Conservation (phyloP, 208 protist species). For the Wallacemonas collosoma region DNA sequence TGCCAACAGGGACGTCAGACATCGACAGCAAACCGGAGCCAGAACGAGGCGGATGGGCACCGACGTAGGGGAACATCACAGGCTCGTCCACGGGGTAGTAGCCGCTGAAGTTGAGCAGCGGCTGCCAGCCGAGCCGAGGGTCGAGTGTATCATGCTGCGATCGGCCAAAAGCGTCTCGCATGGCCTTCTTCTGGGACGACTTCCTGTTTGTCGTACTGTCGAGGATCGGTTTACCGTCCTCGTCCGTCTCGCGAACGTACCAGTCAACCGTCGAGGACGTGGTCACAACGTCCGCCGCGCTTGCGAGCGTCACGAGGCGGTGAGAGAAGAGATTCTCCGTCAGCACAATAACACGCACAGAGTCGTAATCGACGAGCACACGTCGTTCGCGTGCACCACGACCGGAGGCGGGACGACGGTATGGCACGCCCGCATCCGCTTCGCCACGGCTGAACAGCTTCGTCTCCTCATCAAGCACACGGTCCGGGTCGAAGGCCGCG, state of each 20-base stretch:
- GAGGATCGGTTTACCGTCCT: neutral
- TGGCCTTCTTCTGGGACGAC: neutral
- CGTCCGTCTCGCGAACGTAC: constrained; percentile 33
- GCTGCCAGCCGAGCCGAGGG: constrained; percentile 18
- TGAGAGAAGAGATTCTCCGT: constrained; percentile 72
- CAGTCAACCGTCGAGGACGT: constrained; percentile 76
- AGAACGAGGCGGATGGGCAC: constrained; percentile 29
- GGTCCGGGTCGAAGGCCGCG: no score
- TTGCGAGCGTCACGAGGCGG: constrained; percentile 75
- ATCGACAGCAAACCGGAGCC: constrained; percentile 50
- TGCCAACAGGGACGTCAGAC: constrained; percentile 60
- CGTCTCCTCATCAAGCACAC: neutral
- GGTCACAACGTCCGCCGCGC: constrained; percentile 50
- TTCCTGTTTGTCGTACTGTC: neutral
- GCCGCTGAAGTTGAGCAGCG: constrained; percentile 33
- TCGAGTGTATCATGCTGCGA: neutral
- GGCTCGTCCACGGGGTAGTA: constrained; percentile 15
- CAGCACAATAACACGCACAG: constrained; percentile 71
- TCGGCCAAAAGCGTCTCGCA: neutral
- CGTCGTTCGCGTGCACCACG: constrained; percentile 15
- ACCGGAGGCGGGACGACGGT: neutral
- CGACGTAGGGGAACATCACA: constrained; percentile 43
- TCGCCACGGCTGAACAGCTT: constrained; percentile 8
- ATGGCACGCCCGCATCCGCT: neutral
- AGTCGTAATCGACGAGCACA: constrained; percentile 79